Conservation (phyloP, 2,329 filamentous ascomycete genomes). For the Pseudogymnoascus sp. region DNA sequence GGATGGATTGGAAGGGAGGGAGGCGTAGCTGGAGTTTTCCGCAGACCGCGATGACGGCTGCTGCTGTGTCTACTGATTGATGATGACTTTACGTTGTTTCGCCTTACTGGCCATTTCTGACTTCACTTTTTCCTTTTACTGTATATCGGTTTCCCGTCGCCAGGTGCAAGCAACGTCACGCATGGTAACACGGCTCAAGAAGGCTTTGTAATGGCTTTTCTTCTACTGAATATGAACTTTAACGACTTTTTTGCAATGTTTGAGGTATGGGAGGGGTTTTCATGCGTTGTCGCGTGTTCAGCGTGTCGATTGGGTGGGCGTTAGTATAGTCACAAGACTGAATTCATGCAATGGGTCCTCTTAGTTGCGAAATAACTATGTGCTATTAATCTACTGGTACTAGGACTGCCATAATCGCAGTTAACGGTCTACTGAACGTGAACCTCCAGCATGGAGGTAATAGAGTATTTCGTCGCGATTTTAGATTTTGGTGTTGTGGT, state of each 20-base stretch:
- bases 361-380: background rate
- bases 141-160: slow-evolving; percentile 3
- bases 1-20: background rate
- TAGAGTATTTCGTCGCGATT: background rate
- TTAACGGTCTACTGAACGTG: background rate
- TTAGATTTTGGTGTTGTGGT: background rate
- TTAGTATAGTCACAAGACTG: slow-evolving; percentile 5
- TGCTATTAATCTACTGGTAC: background rate
- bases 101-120: background rate
- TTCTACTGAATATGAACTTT: background rate
- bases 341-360: background rate
- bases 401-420: background rate
- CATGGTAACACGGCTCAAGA: slow-evolving; percentile 10
- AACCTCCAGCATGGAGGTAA: background rate
- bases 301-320: background rate
- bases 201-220: slow-evolving; percentile 21
- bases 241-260: background rate
- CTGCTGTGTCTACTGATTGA: slow-evolving; percentile 3
- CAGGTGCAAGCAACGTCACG: slow-evolving; percentile 3
- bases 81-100: background rate
- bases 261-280: background rate
- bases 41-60: background rate
- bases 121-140: background rate
- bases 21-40: background rate
- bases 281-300: background rate